Evolutionary conservation across 805 yeast genomes (phyloP), one percentile per base, ranked within the genome.

Genomic region (Phaffomyces opuntiae): DNA sequence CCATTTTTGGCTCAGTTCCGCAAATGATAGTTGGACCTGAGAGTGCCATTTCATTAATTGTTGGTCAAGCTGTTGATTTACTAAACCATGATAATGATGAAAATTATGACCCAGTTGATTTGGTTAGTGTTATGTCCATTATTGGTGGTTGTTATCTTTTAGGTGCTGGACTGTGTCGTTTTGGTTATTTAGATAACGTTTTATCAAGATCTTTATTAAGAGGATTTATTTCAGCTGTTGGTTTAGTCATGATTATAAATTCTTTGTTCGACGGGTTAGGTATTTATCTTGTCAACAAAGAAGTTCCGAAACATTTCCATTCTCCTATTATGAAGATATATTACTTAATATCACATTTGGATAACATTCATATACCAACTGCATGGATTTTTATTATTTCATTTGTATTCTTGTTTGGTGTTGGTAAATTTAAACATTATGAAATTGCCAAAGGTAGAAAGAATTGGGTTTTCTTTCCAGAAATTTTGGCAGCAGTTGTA

Each of bases 11-110:
- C 0, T 77, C 93, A 0, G 95, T 88, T 1, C 96, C 96, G 0
- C 83, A 82, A 48, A 78, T 89, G 83, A 80, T 88, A 36, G 95
- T 89, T 17, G 96, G 96, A 0, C 96, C 96, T 1, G 95, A 89
- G 62, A 90, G 91, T 17, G 90, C 96, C 0, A 80, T 87, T 9
- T 86, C 95, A 0, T 69, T 90, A 54, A 80, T 89, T 13, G 80
- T 85, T 25, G 96, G 96, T 2, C 91, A 84, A 54, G 79, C 83
- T 0, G 77, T 87, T 9, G 84, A 82, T n/a, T 61, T 72, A 39
- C 54, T 72, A 24, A 71, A 67, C 21, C 79, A 68, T 53, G 66
- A 67, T 21, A 79, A 68, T 52, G 65, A 67, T 49, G 66, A 55
- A 12, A 25, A 17, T 25, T 54, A 77, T 12, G 67, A 67, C 39